These are phyloP conservation scores for Eragrostis curvula DNA, from an alignment of 176 grass and related monocot species.

Conservation along the genomic window DNA sequence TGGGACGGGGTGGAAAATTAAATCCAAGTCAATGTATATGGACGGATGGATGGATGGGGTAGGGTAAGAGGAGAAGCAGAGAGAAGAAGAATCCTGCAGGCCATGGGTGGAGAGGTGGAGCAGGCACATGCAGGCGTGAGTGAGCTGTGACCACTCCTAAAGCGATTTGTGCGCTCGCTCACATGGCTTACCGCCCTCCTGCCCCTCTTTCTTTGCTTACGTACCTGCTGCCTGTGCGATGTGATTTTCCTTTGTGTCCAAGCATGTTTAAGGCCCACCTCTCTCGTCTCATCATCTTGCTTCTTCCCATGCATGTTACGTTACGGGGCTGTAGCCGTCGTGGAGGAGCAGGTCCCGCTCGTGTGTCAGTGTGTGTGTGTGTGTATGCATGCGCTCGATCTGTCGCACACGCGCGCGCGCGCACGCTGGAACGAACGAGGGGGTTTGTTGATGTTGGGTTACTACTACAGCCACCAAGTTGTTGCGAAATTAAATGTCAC, in stretches of 20 bases:
- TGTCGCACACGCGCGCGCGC: too few species aligned
- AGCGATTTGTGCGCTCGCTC: slow-evolving; percentile 21
- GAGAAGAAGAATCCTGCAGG: background rate
- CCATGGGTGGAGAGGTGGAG: slow-evolving; percentile 1
- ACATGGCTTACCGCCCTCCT: slow-evolving; percentile 35
- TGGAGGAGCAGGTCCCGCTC: too few species aligned
- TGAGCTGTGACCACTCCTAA: slow-evolving; percentile 48
- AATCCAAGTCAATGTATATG: background rate
- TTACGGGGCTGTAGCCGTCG: background rate
- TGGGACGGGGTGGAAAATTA: background rate
- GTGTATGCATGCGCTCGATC: too few species aligned
- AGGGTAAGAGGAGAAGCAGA: background rate
- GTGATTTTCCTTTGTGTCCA: slow-evolving; percentile 50
- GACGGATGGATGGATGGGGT: too few species aligned
- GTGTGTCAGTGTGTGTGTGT: too few species aligned
- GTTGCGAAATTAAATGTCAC: slow-evolving; percentile 31
- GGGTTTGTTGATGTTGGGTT: background rate
- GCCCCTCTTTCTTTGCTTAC: background rate
- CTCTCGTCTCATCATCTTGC: background rate
- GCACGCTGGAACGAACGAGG: background rate
- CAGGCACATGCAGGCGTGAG: slow-evolving; percentile 21
- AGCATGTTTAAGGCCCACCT: slow-evolving; percentile 55
- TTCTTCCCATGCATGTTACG: background rate
- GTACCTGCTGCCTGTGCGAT: slow-evolving; percentile 3
- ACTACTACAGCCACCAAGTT: background rate